These are phyloP conservation scores for Nakaseomyces kungkrabaensis DNA, from an alignment of 1,139 yeast genomes.

Conservation along the genomic window DNA sequence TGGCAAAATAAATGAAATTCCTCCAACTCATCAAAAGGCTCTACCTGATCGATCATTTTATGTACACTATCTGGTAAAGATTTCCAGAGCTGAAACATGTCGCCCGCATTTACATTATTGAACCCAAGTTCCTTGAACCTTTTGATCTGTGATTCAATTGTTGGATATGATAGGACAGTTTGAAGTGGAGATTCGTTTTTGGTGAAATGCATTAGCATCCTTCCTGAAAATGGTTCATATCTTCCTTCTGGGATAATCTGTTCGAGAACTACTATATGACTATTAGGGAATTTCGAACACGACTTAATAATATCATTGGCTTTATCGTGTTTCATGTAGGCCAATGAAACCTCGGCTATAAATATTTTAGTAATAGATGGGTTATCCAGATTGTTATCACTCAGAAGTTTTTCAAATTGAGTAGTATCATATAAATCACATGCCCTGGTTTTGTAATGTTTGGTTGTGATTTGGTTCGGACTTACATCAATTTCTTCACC, in stretches of 20 bases:
- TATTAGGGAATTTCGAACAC: conserved; percentile 36
- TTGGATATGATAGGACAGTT: conserved; percentile 51
- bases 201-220: conserved; percentile 65
- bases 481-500: conserved; percentile 26
- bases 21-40: conserved; percentile 77
- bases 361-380: conserved; percentile 42
- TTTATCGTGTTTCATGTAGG: conserved; percentile 61
- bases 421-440: conserved; percentile 54
- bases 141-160: conserved; percentile 37
- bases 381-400: conserved; percentile 15
- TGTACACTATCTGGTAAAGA: conserved; percentile 34
- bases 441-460: conserved; percentile 50
- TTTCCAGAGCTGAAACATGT: conserved; percentile 53
- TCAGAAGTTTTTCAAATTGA: conserved; percentile 35
- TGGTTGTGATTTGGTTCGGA: conserved; percentile 28
- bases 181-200: conserved; percentile 62
- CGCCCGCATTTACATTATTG: conserved; percentile 41
- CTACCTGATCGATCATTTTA: conserved; percentile 39
- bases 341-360: conserved; percentile 75
- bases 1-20: conserved; percentile 71
- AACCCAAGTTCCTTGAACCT: conserved; percentile 45
- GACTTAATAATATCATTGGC: conserved; percentile 59
- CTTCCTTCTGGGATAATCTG: conserved; percentile 60
- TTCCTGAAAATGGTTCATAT: conserved; percentile 58
- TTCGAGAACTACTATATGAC: conserved; percentile 61